phyloP scores from a whole-genome alignment of 805 yeast species.

The Metschnikowia peoriensis region DNA sequence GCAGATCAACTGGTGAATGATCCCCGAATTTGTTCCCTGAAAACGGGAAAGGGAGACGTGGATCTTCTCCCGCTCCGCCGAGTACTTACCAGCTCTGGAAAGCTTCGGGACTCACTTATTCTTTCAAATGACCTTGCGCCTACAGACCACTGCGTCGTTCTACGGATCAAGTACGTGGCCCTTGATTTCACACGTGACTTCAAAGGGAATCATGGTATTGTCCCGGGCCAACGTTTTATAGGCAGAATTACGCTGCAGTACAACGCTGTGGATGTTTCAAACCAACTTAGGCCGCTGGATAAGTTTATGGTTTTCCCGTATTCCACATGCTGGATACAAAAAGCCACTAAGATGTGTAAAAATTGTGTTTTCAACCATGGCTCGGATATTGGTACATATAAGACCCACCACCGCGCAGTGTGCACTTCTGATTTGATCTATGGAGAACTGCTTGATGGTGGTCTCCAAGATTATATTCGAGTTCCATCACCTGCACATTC shows the following conservation, averaged over 20 bases:
- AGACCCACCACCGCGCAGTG: conserved; percentile 16
- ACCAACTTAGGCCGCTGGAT: conserved; percentile 6
- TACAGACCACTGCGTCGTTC: conserved; percentile 1
- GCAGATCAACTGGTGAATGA: conserved; percentile 3
- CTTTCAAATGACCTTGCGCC: conserved; percentile 10
- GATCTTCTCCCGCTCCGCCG: conserved; percentile 16
- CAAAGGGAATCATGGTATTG: conserved; percentile 14
- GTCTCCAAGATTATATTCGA: conserved; percentile 36
- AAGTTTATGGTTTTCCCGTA: conserved; percentile 31
- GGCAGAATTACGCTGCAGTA: conserved; percentile 28
- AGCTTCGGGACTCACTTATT: conserved; percentile 13
- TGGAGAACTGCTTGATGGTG: conserved; percentile 39
- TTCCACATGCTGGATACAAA: conserved; percentile 32
- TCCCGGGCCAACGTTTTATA: conserved; percentile 35
- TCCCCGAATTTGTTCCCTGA: conserved; percentile 8
- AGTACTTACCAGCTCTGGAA: not conserved
- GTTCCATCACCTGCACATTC: conserved; percentile 25
- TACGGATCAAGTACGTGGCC: conserved; percentile 18
- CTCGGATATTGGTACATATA: conserved; percentile 8
- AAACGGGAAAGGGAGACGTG: conserved; percentile 8
- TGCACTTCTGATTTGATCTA: conserved; percentile 27
- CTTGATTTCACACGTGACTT: conserved; percentile 14
- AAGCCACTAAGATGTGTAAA: conserved; percentile 14
- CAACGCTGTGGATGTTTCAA: not conserved
- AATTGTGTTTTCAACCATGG: conserved; percentile 18